Evolutionary conservation across 352 stramenopile species (phyloP), one percentile per base, ranked within the genome.

Genomic region (Aphanomyces cochlioides): DNA sequence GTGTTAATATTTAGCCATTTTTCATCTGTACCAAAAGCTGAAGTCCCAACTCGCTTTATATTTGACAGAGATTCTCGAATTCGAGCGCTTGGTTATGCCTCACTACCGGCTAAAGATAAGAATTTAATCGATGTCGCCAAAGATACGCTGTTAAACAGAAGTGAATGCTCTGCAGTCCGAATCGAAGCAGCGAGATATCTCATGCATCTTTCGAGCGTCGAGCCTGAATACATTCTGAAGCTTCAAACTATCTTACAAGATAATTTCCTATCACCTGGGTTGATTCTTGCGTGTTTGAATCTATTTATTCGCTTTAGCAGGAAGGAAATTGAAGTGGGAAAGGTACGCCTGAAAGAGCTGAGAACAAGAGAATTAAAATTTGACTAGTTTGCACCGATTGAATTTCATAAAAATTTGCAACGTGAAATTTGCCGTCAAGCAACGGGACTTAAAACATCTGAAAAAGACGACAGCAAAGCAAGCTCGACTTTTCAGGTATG

Each of bases 41-140:
- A 7, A 7, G 13, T 37, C 5, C 7, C 54, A 1, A 61, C 39
- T 61, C 54, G 54, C 17, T 61, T 61, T 37, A 40, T 61, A 12
- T 61, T 61, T 37, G 54, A 61, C n/a, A 28, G 54, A 39, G 54
- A 61, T 39, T 37, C 54, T 10, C 54, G 54, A 39, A 13, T 61
- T 10, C 54, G 54, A 13, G 54, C 54, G 12, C 39, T 61, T 28
- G 54, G 54, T 19, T 61, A 41, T 40, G 5, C 6, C 54, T 37
- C 43, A 7, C 13, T 61, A 7, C 15, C 7, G 8, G 28, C 5
- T 7, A 61, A 37, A 1, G 54, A 61, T 37, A 17, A 19, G 13
- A 40, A 12, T 7, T 61, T 43, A 12, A 17, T 61, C 7, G 7
- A 7, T 17, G 28, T 61, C 28, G 54, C 54, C 13, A 37, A 40